Evolutionary conservation across 495 filamentous ascomycete genomes (phyloP).

Genomic region (Pyrenula aspistea): DNA sequence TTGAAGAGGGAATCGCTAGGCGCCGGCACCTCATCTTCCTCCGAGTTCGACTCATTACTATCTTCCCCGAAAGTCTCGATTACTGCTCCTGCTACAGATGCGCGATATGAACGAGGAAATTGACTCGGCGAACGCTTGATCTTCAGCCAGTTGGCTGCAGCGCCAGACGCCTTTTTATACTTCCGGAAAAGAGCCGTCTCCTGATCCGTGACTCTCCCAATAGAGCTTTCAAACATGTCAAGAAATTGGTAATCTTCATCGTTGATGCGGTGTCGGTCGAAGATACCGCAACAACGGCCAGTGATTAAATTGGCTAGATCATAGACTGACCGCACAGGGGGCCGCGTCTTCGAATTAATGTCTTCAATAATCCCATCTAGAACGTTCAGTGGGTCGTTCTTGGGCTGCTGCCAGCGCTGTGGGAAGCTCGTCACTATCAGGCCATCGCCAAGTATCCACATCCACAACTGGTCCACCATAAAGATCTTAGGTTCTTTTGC

Average conservation of each 20-base stretch:
- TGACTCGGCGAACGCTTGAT: slow-evolving; percentile 41
- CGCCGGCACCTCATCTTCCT: slow-evolving; percentile 14
- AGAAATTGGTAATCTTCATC: slow-evolving; percentile 57
- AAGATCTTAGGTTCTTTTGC: slow-evolving; percentile 51
- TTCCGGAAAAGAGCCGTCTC: slow-evolving; percentile 52
- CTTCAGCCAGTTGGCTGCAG: slow-evolving; percentile 50
- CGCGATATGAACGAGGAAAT: slow-evolving; percentile 17
- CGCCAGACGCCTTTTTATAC: slow-evolving; percentile 49
- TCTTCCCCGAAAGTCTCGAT: slow-evolving; percentile 12
- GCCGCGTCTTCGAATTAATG: slow-evolving; percentile 56
- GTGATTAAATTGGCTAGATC: slow-evolving; percentile 57
- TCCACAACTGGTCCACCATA: slow-evolving; percentile 68
- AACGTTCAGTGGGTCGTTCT: slow-evolving; percentile 53
- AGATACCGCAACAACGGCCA: slow-evolving; percentile 50
- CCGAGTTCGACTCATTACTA: background rate
- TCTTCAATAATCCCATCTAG: slow-evolving; percentile 55
- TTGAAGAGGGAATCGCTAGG: slow-evolving; percentile 36
- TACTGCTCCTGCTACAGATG: slow-evolving; percentile 19
- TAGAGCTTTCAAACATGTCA: slow-evolving; percentile 61
- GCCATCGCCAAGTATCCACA: slow-evolving; percentile 55
- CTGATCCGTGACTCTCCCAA: slow-evolving; percentile 49
- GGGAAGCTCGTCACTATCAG: slow-evolving; percentile 58
- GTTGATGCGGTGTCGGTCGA: slow-evolving; percentile 49
- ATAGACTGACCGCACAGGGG: slow-evolving; percentile 49
- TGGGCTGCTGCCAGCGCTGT: slow-evolving; percentile 58